Evolutionary conservation across 768 basidiomycete genomes (phyloP).

Genomic region (Hydnomerulius pinastri): DNA sequence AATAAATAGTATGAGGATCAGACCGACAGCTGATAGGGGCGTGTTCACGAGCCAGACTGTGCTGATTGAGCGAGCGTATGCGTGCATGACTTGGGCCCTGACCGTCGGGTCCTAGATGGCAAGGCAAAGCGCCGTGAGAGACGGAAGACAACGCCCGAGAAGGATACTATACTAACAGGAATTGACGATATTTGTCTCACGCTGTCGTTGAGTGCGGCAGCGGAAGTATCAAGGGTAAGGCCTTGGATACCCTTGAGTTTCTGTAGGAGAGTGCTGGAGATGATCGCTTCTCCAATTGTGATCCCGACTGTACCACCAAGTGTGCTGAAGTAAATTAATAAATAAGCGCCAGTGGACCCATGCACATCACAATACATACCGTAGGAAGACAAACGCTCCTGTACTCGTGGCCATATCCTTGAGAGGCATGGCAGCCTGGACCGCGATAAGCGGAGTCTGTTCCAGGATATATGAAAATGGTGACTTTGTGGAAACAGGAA

Average conservation of each 20-base stretch:
- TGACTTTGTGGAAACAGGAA: not conserved
- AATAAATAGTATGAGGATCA: slow-evolving; percentile 36
- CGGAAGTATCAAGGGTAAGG: slow-evolving; percentile 40
- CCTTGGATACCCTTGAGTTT: slow-evolving; percentile 18
- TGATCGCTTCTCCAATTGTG: slow-evolving; percentile 71
- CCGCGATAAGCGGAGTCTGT: slow-evolving; percentile 33
- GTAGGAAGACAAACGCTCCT: slow-evolving; percentile 35
- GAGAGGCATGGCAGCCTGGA: slow-evolving; percentile 49
- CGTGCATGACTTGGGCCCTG: slow-evolving; percentile 35
- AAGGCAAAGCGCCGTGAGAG: slow-evolving; percentile 2
- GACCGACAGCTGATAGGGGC: slow-evolving; percentile 31
- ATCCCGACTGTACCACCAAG: slow-evolving; percentile 78
- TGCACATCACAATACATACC: slow-evolving; percentile 15
- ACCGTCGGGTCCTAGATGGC: slow-evolving; percentile 33
- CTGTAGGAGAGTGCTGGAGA: slow-evolving; percentile 48
- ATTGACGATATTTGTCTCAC: slow-evolving; percentile 44
- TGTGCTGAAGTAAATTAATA: slow-evolving; percentile 40
- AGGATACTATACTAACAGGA: slow-evolving; percentile 17
- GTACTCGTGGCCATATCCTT: slow-evolving; percentile 46
- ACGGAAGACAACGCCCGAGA: slow-evolving; percentile 6
- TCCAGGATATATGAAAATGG: not conserved
- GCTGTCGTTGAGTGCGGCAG: slow-evolving; percentile 47
- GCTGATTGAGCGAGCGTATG: slow-evolving; percentile 38
- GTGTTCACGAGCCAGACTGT: slow-evolving; percentile 42
- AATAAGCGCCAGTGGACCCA: not conserved